Evolutionary conservation across 1,284 basidiomycete genomes (phyloP), one percentile per base, ranked within the genome.

Genomic region (Heterobasidion annosum): DNA sequence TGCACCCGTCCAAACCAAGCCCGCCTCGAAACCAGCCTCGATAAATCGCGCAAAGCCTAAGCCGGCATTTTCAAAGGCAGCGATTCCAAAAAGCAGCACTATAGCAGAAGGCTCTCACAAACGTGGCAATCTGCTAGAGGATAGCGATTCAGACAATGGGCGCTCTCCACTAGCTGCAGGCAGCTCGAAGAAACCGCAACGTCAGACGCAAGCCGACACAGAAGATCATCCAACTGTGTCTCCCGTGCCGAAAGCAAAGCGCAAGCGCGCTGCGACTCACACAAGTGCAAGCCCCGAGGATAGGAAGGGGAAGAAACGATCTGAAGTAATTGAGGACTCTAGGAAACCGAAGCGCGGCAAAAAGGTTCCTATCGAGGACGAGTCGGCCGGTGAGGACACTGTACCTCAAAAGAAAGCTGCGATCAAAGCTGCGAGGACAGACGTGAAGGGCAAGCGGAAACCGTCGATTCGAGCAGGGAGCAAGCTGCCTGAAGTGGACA

Each of bases 171-270:
- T 12, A 12, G 45, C 18, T 47, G 16, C 45, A 18, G 45, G 12
- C n/a, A 47, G 12, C 12, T 18, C 16, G 45, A 16, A 32, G 16
- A 47, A 47, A 47, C 2, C 10, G 3, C 12, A 47, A 18, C 13
- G 25, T 12, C 10, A 16, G 12, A 5, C 71, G 74, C 37, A 59
- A 63, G 13, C 50, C 34, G 69, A 72, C 52, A 57, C 54, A 42
- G 25, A 42, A 47, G 43, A 52, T 45, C n/a, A 46, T 51, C 35
- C 52, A 53, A 48, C n/a, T 9, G 15, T 25, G 9, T n/a, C 10
- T 13, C 9, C 9, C 18, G 37, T 49, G 12, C 34, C 42, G 43
- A 53, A 48, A 19, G 34, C 44, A 13, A 48, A 32, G 46, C 16
- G 37, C 49, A 12, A 42, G 19, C 15, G 42, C 49, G n/a, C 51